A percentile compares a stretch with the other conserved stretches of the same genome.
These are phyloP conservation scores for Paraconiothyrium sp. DNA, from an alignment of 2,329 filamentous ascomycete species.

Conservation along the genomic window DNA sequence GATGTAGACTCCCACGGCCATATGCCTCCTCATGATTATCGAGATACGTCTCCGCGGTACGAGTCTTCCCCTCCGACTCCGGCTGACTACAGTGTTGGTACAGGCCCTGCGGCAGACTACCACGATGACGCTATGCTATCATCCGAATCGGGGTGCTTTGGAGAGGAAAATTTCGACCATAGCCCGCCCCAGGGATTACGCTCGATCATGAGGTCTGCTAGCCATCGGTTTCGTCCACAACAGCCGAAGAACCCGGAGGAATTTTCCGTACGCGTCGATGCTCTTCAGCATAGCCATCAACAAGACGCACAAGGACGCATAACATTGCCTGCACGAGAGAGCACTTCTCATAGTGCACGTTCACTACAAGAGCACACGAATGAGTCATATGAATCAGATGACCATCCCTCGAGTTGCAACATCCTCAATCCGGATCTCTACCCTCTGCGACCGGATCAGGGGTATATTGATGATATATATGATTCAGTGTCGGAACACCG, in stretches of 20 bases:
- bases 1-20: not conserved
- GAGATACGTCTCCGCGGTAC: not conserved
- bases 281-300: not conserved
- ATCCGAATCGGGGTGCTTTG: not conserved
- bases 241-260: not conserved
- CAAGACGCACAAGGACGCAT: not conserved
- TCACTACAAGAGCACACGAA: not conserved
- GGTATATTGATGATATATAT: not conserved
- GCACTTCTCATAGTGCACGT: not conserved
- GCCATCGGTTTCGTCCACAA: not conserved
- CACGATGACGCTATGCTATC: not conserved
- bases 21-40: not conserved
- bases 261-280: not conserved
- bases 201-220: not conserved
- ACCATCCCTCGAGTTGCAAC: not conserved
- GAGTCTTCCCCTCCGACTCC: not conserved
- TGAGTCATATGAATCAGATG: not conserved
- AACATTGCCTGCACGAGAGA: not conserved
- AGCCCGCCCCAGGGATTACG: too few species aligned
- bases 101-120: not conserved
- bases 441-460: too few species aligned
- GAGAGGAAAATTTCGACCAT: not conserved
- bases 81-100: not conserved
- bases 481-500: not conserved
- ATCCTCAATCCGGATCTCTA: too few species aligned